Evolutionary conservation across 768 basidiomycete species (phyloP).

Genomic region (Tremella yokohamensis): DNA sequence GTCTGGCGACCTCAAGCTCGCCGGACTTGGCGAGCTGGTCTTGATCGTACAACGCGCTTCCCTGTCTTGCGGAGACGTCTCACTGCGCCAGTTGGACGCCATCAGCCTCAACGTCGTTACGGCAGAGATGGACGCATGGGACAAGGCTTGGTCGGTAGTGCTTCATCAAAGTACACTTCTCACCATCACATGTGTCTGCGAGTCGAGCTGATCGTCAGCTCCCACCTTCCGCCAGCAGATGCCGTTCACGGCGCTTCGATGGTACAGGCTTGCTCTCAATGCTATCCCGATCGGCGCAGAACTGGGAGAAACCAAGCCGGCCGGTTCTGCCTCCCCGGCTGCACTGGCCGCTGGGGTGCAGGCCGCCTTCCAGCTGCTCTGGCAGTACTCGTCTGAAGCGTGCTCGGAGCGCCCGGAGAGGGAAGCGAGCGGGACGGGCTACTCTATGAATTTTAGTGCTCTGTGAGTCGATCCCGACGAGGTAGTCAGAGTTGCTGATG

Average conservation of each 20-base stretch:
- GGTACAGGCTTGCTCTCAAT: conserved; percentile 5
- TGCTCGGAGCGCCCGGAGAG: conserved; percentile 4
- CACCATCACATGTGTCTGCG: not conserved
- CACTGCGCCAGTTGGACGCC: not conserved
- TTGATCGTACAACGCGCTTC: not conserved
- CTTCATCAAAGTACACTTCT: not conserved
- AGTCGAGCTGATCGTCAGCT: not conserved
- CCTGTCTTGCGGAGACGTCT: not conserved
- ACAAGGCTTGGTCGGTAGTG: not conserved
- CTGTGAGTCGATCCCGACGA: not conserved
- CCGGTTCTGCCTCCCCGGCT: not conserved
- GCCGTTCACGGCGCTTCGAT: conserved; percentile 4
- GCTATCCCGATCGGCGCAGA: conserved; percentile 5
- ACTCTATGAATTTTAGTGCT: not conserved
- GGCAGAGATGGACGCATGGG: conserved; percentile 1
- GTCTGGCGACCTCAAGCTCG: conserved; percentile 5
- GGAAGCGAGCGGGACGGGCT: not conserved
- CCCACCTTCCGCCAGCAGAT: not conserved
- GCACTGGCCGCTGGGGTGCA: conserved; percentile 1
- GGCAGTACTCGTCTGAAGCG: conserved; percentile 6
- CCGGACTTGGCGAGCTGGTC: conserved; percentile 2
- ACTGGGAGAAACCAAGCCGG: not conserved
- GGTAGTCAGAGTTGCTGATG: too few relatives aligned
- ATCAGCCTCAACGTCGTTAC: conserved; percentile 1
- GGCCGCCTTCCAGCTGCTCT: conserved; percentile 3